Conservation (phyloP, 129 eudicot genomes). For the Pulicaria dysenterica region DNA sequence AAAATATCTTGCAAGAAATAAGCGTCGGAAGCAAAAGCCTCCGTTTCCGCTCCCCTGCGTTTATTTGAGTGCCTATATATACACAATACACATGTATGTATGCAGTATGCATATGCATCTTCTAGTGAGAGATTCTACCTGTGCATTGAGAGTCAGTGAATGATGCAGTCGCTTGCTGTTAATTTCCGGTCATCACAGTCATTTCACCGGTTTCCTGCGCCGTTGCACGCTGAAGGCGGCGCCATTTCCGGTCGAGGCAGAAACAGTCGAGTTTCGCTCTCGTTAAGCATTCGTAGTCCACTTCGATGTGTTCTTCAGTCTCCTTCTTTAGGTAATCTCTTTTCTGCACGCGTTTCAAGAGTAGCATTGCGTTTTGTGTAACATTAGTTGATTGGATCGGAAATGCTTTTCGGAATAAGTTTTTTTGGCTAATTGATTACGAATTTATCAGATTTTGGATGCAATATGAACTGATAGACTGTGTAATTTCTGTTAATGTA, state of each 20-base stretch:
- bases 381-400: constrained; percentile 2
- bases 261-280: constrained; percentile 14
- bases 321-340: constrained; percentile 42
- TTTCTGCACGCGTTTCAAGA: not conserved
- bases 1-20: not conserved
- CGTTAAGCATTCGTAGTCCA: constrained; percentile 38
- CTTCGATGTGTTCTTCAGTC: constrained; percentile 52
- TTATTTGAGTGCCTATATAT: not conserved
- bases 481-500: constrained; percentile 6
- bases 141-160: constrained; percentile 25
- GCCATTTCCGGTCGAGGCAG: constrained; percentile 24
- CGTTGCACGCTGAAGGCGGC: constrained; percentile 20
- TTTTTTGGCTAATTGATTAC: constrained; percentile 14
- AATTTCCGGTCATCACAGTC: constrained; percentile 44
- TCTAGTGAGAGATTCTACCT: constrained; percentile 14
- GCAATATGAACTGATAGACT: too few relatives aligned
- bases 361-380: constrained; percentile 22
- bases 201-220: constrained; percentile 29
- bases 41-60: not conserved
- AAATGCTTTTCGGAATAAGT: constrained; percentile 5
- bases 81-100: not conserved
- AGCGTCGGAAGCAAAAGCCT: not conserved
- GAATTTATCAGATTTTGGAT: not conserved
- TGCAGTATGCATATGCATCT: constrained; percentile 2
- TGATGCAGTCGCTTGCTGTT: constrained; percentile 52